phyloP scores from a whole-genome alignment of 371 early-diverging fungal species.

The Massospora cicadina region DNA sequence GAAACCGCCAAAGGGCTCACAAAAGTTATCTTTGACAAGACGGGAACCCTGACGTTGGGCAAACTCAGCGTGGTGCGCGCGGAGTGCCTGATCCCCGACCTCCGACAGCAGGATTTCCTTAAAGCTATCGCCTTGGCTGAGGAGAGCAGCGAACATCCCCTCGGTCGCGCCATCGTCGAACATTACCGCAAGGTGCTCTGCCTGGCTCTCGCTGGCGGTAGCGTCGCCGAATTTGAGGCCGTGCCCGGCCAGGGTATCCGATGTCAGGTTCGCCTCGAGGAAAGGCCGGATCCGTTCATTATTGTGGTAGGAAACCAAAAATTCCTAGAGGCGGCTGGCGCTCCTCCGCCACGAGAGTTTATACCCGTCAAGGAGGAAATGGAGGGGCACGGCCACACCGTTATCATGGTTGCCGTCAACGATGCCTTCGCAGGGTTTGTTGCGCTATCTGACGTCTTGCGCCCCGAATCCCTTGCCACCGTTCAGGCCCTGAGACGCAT shows the following conservation, averaged over 20 bases:
- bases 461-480: conserved; percentile 52
- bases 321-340: conserved; percentile 28
- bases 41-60: conserved; percentile 85
- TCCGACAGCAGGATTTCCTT: conserved; percentile 13
- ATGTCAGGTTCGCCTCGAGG: conserved; percentile 25
- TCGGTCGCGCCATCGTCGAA: conserved; percentile 58
- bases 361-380: conserved; percentile 21
- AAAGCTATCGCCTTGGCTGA: conserved; percentile 58
- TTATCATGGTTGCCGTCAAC: conserved; percentile 54
- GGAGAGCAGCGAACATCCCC: conserved; percentile 64
- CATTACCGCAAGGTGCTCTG: conserved; percentile 29
- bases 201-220: conserved; percentile 21
- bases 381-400: conserved; percentile 55
- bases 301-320: conserved; percentile 57
- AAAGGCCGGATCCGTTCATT: conserved; percentile 9
- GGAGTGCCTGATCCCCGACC: conserved; percentile 6
- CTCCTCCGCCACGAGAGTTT: conserved; percentile 20
- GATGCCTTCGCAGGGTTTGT: conserved; percentile 48
- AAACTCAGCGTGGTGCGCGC: conserved; percentile 49
- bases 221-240: conserved; percentile 36
- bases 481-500: conserved; percentile 49
- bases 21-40: conserved; percentile 90
- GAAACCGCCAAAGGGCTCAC: conserved; percentile 65
- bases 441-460: conserved; percentile 68
- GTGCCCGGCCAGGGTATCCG: conserved; percentile 62